These are phyloP conservation scores for Ophiostoma pallidulum DNA, from an alignment of 2,329 filamentous ascomycete species.

Conservation along the genomic window DNA sequence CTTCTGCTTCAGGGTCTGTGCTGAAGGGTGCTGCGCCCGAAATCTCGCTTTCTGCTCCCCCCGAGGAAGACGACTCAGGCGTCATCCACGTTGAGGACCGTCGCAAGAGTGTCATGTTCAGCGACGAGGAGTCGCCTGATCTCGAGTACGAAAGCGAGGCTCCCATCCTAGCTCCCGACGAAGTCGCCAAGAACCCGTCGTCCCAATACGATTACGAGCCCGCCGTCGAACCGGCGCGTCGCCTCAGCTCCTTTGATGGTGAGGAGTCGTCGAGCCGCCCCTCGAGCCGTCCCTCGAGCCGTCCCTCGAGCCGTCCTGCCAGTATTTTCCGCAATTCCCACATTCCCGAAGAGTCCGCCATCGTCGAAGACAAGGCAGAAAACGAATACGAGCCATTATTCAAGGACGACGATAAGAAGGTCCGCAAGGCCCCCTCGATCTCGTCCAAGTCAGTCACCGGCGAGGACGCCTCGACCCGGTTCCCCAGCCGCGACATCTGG, in stretches of 20 bases:
- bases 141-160: constrained; percentile 53
- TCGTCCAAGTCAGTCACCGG: constrained; percentile 34
- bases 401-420: constrained; percentile 55
- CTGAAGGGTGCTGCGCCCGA: constrained; percentile 23
- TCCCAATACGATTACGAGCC: constrained; percentile 64
- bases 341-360: constrained; percentile 50
- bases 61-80: constrained; percentile 36
- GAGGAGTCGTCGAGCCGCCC: constrained; percentile 32
- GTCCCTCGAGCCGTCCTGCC: constrained; percentile 29
- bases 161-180: constrained; percentile 83
- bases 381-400: constrained; percentile 95
- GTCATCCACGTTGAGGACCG: constrained; percentile 71
- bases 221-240: constrained; percentile 66
- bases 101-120: constrained; percentile 34
- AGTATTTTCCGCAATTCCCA: constrained; percentile 51
- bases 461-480: constrained; percentile 54
- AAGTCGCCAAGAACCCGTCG: constrained; percentile 65
- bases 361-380: constrained; percentile 63
- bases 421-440: constrained; percentile 25
- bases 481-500: constrained; percentile 95
- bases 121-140: constrained; percentile 30
- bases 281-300: constrained; percentile 35
- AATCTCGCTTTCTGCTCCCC: constrained; percentile 21
- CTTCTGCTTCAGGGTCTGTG: constrained; percentile 21
- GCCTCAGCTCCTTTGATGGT: constrained; percentile 47